Evolutionary conservation across 352 stramenopile species (phyloP).

Genomic region (Globisporangium mamillatum): DNA sequence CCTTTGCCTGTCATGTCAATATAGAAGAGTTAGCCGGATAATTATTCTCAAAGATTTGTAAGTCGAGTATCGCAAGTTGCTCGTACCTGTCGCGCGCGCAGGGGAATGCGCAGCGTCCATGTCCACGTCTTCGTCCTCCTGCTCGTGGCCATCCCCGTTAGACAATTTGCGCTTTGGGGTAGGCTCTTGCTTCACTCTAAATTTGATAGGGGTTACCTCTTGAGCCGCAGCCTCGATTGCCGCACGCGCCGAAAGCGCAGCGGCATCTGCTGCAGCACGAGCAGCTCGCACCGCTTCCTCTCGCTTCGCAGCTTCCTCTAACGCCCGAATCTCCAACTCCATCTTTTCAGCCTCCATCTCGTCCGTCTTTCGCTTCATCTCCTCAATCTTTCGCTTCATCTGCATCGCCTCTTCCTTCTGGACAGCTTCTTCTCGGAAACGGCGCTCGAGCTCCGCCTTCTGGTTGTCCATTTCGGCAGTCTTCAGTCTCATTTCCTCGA

Average conservation of each 20-base stretch:
- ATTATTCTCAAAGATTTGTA: not conserved
- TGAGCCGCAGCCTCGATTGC: constrained; percentile 60
- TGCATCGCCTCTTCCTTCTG: constrained; percentile 35
- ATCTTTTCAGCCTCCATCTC: constrained; percentile 51
- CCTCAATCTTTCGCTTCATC: constrained; percentile 41
- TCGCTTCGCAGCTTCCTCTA: constrained; percentile 45
- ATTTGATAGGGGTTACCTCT: constrained; percentile 26
- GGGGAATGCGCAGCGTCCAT: constrained; percentile 46
- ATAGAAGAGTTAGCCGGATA: constrained; percentile 28
- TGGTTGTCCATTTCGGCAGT: constrained; percentile 32
- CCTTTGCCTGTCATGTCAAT: constrained; percentile 26
- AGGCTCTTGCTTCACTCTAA: constrained; percentile 25
- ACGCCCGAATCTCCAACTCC: constrained; percentile 36
- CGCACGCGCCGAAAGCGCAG: constrained; percentile 62
- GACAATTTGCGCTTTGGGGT: constrained; percentile 43
- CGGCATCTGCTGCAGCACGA: constrained; percentile 55
- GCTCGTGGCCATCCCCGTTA: constrained; percentile 24
- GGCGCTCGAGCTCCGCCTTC: constrained; percentile 36
- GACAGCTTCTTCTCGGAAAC: constrained; percentile 33
- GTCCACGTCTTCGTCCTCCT: constrained; percentile 50
- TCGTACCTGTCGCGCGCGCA: constrained; percentile 34
- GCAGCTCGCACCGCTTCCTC: constrained; percentile 63
- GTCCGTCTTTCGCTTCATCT: constrained; percentile 43
- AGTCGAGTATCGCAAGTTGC: not conserved
- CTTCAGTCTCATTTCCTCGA: constrained; percentile 56